phyloP scores from a whole-genome alignment of 2,329 filamentous ascomycete species.

The Arthrobotrys entomopaga region DNA sequence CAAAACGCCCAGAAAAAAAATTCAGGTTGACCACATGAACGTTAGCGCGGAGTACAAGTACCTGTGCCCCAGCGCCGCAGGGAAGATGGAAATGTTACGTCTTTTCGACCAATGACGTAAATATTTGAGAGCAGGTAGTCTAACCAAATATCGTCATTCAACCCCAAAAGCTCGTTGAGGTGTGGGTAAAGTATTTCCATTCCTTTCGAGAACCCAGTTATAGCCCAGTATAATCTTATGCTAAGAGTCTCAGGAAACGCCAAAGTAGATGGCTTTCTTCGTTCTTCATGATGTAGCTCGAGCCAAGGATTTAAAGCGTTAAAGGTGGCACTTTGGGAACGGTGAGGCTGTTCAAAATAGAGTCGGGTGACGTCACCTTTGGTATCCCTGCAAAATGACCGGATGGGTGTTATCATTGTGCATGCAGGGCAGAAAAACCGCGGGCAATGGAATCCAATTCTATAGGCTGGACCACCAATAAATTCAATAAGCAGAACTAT shows the following conservation, averaged over 20 bases:
- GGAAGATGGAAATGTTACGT: conserved; percentile 42
- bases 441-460: conserved; percentile 26
- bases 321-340: conserved; percentile 17
- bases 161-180: conserved; percentile 37
- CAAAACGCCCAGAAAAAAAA: conserved; percentile 16
- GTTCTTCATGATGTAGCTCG: conserved; percentile 40
- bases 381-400: conserved; percentile 49
- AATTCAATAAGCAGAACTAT: conserved; percentile 12
- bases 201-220: conserved; percentile 40
- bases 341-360: conserved; percentile 51
- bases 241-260: conserved; percentile 11
- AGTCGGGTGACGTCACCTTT: conserved; percentile 52
- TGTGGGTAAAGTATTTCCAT: conserved; percentile 29
- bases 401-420: conserved; percentile 55
- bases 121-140: conserved; percentile 15
- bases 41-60: conserved; percentile 18
- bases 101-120: conserved; percentile 53
- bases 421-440: conserved; percentile 46
- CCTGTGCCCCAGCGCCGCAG: conserved; percentile 30
- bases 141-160: conserved; percentile 55
- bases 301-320: conserved; percentile 35
- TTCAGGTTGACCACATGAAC: conserved; percentile 53
- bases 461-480: conserved; percentile 26
- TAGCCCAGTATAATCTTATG: conserved; percentile 8
- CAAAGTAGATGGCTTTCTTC: conserved; percentile 16